phyloP scores from a whole-genome alignment of 441 rosid genomes.

The Cnidoscolus chayamansa region DNA sequence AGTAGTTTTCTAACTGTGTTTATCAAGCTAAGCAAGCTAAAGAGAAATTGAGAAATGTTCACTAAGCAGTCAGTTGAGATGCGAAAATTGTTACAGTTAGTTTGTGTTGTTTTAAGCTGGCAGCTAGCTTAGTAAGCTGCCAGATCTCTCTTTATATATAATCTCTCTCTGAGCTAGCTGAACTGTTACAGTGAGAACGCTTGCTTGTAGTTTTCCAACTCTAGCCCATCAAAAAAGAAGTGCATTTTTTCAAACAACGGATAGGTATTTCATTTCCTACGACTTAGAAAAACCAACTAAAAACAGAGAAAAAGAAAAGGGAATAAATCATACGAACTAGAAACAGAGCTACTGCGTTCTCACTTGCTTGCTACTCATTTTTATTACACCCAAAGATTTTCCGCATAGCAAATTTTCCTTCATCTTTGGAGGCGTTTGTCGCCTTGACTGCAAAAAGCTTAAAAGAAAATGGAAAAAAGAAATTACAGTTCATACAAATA shows the following conservation, averaged over 20 bases:
- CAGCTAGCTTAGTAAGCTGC: no score
- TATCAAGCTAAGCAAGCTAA: no score
- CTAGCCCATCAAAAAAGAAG: background rate
- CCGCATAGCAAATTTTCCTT: background rate
- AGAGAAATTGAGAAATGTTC: no score
- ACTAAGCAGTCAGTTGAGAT: no score
- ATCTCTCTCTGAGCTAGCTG: no score
- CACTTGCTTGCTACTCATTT: background rate
- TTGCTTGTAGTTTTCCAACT: no score
- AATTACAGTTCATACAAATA: background rate
- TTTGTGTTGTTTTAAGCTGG: no score
- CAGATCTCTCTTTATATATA: no score
- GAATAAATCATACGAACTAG: background rate
- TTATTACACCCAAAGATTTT: background rate
- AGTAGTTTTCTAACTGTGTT: no score
- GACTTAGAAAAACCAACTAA: background rate
- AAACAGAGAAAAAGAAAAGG: background rate
- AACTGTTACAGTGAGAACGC: no score
- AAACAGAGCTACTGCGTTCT: background rate
- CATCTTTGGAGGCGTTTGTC: constrained; percentile 3
- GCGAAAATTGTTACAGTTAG: no score
- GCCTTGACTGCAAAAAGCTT: constrained; percentile 4
- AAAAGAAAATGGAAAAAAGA: background rate
- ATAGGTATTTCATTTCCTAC: background rate
- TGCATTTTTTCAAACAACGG: background rate